A percentile compares a stretch with the other conserved stretches of the same genome.
Evolutionary conservation across 1,284 basidiomycete genomes (phyloP).

Genomic region (Microbotryum saponariae): DNA sequence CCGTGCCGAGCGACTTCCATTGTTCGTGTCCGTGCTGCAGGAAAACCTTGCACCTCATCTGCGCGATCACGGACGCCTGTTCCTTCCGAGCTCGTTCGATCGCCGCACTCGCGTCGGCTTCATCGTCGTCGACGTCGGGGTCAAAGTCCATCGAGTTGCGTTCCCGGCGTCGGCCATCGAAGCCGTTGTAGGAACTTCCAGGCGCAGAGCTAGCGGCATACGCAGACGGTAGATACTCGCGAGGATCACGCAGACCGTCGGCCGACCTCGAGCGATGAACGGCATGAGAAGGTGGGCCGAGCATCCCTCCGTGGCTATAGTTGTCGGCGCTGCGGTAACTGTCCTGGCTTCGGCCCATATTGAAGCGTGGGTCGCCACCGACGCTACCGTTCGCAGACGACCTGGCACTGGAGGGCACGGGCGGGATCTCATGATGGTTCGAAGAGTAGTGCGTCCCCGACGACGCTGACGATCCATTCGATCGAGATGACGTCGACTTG

Average conservation of each 20-base stretch:
- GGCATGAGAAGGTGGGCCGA: neutral
- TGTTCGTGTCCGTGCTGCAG: constrained; percentile 88
- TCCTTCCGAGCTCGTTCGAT: neutral
- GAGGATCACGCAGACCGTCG: constrained; percentile 22
- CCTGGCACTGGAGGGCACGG: no score
- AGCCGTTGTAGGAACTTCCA: neutral
- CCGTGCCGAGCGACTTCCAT: constrained; percentile 91
- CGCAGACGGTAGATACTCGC: no score
- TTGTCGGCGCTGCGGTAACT: no score
- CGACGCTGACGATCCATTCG: constrained; percentile 17
- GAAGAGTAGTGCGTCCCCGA: constrained; percentile 16
- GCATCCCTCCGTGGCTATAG: no score
- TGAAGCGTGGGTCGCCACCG: no score
- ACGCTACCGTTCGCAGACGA: no score
- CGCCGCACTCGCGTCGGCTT: neutral
- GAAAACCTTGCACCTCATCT: constrained; percentile 99
- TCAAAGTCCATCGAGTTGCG: no score
- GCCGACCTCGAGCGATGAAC: constrained; percentile 32
- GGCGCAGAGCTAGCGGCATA: constrained; percentile 3
- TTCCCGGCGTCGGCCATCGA: no score
- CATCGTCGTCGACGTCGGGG: no score
- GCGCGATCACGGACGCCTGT: constrained; percentile 46
- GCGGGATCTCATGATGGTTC: no score
- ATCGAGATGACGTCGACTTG: neutral
- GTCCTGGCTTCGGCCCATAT: no score